Conservation (phyloP, 495 filamentous ascomycete species). For the Aspergillus wentii region DNA sequence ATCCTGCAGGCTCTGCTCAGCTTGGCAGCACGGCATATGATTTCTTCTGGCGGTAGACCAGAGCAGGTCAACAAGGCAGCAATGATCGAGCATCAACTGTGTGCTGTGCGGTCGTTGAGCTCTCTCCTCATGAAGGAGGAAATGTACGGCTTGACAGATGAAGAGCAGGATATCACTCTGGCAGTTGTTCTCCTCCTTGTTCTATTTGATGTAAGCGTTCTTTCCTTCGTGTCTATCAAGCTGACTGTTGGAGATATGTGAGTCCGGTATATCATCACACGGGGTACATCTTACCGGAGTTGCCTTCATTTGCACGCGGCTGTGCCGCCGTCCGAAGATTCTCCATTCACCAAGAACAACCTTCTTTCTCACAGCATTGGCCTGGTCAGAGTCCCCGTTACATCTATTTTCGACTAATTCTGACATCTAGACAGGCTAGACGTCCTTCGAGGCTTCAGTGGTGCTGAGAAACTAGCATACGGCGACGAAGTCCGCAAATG, state of each 20-base stretch:
- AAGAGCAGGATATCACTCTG: conserved; percentile 3
- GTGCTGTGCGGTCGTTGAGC: conserved; percentile 4
- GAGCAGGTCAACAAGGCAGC: too few relatives aligned
- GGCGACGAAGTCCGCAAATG: neutral
- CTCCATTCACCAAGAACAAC: neutral
- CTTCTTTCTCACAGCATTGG: conserved; percentile 2
- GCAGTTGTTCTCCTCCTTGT: conserved; percentile 2
- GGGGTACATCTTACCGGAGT: conserved; percentile 5
- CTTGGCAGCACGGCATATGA: too few relatives aligned
- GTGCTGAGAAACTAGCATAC: conserved; percentile 1
- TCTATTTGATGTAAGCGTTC: conserved; percentile 3
- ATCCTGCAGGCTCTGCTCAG: too few relatives aligned
- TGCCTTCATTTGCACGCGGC: neutral
- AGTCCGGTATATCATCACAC: conserved; percentile 7
- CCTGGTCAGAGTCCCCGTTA: neutral
- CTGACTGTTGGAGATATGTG: conserved; percentile 2
- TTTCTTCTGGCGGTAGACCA: too few relatives aligned
- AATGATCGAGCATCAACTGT: conserved; percentile 5
- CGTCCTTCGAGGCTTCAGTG: conserved; percentile 1
- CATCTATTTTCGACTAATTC: neutral
- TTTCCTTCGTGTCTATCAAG: neutral
- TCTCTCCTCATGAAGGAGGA: conserved; percentile 5
- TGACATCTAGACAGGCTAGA: neutral
- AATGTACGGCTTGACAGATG: conserved; percentile 1
- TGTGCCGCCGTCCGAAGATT: neutral